Evolutionary conservation across 768 basidiomycete species (phyloP).

Genomic region (Mycena albidolilacea): DNA sequence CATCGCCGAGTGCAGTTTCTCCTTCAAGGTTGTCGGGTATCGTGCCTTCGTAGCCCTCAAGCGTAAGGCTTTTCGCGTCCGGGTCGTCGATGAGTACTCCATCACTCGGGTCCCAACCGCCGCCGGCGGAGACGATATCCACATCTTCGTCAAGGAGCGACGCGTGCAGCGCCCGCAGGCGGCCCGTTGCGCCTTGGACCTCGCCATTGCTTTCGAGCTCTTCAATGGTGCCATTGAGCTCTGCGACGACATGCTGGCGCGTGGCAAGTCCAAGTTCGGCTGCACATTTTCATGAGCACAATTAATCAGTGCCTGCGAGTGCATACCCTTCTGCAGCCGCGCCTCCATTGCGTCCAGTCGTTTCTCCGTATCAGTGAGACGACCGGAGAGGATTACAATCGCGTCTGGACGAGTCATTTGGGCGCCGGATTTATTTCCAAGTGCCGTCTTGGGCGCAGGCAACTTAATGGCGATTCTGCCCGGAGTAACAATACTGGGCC

Average conservation of each 20-base stretch:
- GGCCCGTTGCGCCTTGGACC: conserved; percentile 4
- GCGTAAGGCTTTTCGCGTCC: neutral
- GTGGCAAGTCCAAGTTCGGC: conserved; percentile 9
- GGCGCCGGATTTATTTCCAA: neutral
- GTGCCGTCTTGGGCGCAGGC: neutral
- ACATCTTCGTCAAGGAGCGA: conserved; percentile 19
- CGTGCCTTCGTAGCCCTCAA: neutral
- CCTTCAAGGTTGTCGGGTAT: neutral
- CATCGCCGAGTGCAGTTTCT: neutral
- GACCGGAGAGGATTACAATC: neutral
- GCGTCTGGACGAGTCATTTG: neutral
- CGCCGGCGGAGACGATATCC: neutral
- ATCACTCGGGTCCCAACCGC: neutral
- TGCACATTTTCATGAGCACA: neutral
- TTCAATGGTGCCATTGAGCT: conserved; percentile 8
- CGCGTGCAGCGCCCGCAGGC: conserved; percentile 21
- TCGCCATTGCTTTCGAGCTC: conserved; percentile 18
- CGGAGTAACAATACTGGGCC: too few relatives aligned
- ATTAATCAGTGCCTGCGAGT: neutral
- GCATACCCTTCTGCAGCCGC: conserved; percentile 9
- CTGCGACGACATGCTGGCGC: conserved; percentile 18
- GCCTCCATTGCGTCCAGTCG: conserved; percentile 30
- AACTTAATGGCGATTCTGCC: neutral
- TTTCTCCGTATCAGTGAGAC: conserved; percentile 21
- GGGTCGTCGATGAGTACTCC: neutral